Conservation (phyloP, 345 rosid species). For the Dimocarpus longan region DNA sequence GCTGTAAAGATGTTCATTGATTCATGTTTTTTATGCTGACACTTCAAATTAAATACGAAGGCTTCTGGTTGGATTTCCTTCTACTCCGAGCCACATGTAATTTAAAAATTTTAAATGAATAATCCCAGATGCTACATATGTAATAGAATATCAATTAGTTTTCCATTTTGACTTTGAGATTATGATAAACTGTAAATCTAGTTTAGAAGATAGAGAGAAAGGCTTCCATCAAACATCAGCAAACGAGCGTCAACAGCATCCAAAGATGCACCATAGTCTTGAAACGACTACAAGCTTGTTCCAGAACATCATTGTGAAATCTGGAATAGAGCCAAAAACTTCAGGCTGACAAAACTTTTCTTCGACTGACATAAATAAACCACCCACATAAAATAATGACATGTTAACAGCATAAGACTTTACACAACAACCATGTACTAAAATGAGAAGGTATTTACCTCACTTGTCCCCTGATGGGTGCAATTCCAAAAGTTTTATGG, state of each 20-base stretch:
- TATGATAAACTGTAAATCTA: background rate
- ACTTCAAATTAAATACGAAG: no score
- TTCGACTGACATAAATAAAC: conserved; percentile 6
- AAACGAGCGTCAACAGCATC: conserved; percentile 21
- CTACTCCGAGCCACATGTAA: no score
- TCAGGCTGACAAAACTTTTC: conserved; percentile 9
- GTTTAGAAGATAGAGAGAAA: background rate
- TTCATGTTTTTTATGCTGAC: no score
- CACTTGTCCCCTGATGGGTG: background rate
- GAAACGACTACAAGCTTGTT: conserved; percentile 13
- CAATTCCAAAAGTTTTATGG: background rate
- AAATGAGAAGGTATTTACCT: background rate
- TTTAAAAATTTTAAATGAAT: background rate
- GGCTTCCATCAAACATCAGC: conserved; percentile 9
- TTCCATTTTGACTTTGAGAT: background rate
- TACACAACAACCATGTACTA: background rate
- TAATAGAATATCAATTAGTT: background rate
- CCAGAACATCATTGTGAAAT: conserved; percentile 21
- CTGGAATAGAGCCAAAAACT: conserved; percentile 25
- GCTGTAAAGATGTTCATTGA: no score
- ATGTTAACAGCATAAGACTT: background rate
- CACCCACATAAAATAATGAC: background rate
- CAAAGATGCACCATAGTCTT: conserved; percentile 19
- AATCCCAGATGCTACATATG: background rate
- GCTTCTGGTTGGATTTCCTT: no score